Percentiles rank a stretch among this genome's conserved stretches.
phyloP scores from a whole-genome alignment of 805 yeast genomes.

The Lipomyces sp. region DNA sequence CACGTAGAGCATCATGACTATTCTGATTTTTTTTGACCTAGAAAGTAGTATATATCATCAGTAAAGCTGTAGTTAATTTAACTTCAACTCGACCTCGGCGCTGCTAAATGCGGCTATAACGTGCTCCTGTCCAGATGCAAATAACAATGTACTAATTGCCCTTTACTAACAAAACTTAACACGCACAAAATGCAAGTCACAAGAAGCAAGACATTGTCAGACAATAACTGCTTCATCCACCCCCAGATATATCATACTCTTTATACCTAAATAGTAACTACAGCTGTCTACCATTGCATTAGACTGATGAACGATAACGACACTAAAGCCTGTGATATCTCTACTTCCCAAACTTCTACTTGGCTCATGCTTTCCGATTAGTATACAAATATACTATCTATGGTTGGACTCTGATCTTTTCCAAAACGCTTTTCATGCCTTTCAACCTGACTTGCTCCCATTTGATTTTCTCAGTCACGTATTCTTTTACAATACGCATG shows the following conservation, averaged over 20 bases:
- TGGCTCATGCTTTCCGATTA: not conserved
- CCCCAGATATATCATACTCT: not conserved
- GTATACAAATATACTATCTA: constrained; percentile 1
- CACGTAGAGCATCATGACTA: no score
- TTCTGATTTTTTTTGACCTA: no score
- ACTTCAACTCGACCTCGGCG: no score
- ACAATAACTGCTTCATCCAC: not conserved
- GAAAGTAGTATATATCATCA: no score
- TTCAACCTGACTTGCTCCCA: constrained; percentile 35
- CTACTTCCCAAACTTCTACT: not conserved
- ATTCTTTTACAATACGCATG: constrained; percentile 36
- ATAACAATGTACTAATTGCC: no score
- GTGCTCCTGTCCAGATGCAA: not conserved
- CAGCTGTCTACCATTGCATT: not conserved
- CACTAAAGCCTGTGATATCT: not conserved
- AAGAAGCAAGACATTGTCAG: not conserved
- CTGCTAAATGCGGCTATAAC: not conserved
- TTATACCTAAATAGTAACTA: not conserved
- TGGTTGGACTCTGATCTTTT: constrained; percentile 6
- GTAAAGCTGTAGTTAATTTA: no score
- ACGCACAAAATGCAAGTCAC: not conserved
- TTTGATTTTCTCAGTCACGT: constrained; percentile 32
- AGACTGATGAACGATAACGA: not conserved
- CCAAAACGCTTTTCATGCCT: constrained; percentile 33
- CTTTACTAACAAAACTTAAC: not conserved